Conservation (phyloP, 2,329 filamentous ascomycete genomes). For the Pseudopyricularia javanii region DNA sequence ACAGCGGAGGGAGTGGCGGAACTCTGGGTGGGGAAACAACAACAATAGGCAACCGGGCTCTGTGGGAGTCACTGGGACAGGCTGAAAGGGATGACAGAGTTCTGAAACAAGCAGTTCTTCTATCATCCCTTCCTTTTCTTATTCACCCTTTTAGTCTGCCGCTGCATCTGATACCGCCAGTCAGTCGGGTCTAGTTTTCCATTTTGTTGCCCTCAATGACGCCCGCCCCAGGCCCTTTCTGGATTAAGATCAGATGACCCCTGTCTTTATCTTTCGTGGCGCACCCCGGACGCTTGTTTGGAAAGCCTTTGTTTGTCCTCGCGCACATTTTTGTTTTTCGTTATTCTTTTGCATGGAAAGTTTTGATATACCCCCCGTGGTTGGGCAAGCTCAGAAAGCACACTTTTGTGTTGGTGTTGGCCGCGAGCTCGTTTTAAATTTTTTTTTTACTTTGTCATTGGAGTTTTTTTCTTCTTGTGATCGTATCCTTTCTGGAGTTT, state of each 20-base stretch:
- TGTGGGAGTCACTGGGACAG: slow-evolving; percentile 33
- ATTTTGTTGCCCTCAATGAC: neutral
- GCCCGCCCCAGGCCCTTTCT: neutral
- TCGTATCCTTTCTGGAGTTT: neutral
- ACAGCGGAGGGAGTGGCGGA: slow-evolving; percentile 44
- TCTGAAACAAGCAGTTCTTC: neutral
- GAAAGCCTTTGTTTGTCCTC: neutral
- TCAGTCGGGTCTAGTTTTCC: neutral
- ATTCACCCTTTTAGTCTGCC: no score
- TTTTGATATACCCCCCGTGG: neutral
- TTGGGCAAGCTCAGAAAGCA: neutral
- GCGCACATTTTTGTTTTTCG: neutral
- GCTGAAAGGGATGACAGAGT: slow-evolving; percentile 9
- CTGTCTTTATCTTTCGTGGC: neutral
- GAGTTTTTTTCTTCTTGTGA: neutral
- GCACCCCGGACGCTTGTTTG: neutral
- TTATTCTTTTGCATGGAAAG: no score
- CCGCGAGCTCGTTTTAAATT: neutral
- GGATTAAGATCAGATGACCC: neutral
- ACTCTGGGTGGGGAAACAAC: slow-evolving; percentile 31
- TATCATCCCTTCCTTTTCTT: neutral
- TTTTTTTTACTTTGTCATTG: neutral
- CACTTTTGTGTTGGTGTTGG: neutral
- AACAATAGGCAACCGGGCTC: slow-evolving; percentile 36
- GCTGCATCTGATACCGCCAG: neutral